phyloP scores from a whole-genome alignment of 148 eudicot species.

The Hydrangea macrophylla region DNA sequence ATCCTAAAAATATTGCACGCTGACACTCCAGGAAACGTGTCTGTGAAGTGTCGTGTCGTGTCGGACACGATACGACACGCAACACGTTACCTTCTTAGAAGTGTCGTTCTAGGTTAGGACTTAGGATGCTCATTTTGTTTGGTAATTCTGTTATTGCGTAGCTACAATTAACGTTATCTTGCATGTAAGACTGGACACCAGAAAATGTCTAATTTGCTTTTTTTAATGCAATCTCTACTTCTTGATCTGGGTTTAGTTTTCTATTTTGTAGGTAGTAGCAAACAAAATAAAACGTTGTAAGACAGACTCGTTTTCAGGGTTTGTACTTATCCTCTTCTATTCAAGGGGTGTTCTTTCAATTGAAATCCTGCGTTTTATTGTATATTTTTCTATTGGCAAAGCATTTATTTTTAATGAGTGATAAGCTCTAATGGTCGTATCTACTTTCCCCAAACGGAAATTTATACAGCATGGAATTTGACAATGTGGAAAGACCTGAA shows the following conservation, averaged over 20 bases:
- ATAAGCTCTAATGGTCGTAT: conserved; percentile 10
- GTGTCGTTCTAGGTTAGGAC: too few relatives aligned
- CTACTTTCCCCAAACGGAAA: background rate
- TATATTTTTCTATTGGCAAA: background rate
- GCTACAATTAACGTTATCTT: background rate
- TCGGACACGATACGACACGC: too few relatives aligned
- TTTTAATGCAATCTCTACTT: conserved; percentile 3
- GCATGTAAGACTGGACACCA: background rate
- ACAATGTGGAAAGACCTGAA: conserved; percentile 80
- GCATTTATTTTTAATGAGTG: background rate
- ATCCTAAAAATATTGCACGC: too few relatives aligned
- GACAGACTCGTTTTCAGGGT: conserved; percentile 89
- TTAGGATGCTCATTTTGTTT: background rate
- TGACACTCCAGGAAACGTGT: too few relatives aligned
- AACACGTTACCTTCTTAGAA: too few relatives aligned
- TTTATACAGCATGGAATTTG: conserved; percentile 26
- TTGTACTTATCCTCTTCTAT: conserved; percentile 23
- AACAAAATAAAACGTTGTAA: conserved; percentile 98
- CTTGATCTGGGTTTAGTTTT: conserved; percentile 12
- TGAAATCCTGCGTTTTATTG: too few relatives aligned
- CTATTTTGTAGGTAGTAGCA: conserved; percentile 61
- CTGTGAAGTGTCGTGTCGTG: too few relatives aligned
- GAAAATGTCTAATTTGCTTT: conserved; percentile 2
- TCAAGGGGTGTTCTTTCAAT: too few relatives aligned
- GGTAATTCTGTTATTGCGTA: background rate